Evolutionary conservation across 106 monocot species (phyloP).

Genomic region (Dendrobium nobile): DNA sequence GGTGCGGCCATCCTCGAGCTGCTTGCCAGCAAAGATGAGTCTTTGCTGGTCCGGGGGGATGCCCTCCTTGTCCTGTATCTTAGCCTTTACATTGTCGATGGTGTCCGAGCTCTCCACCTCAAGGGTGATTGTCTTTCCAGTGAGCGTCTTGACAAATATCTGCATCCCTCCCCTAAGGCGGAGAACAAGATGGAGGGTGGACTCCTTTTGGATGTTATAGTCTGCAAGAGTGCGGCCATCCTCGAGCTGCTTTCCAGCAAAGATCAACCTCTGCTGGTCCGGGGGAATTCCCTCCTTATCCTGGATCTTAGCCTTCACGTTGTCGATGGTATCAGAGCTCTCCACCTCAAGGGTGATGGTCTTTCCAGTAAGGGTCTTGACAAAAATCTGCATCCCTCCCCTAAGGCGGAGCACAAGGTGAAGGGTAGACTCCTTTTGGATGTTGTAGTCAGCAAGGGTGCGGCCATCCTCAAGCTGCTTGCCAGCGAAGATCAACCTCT

Average conservation of each 20-base stretch:
- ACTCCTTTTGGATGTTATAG: slow-evolving; percentile 61
- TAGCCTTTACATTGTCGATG: too few species aligned
- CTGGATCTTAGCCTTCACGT: slow-evolving; percentile 42
- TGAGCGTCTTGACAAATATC: neutral
- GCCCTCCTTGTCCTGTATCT: slow-evolving; percentile 30
- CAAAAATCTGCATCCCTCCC: slow-evolving; percentile 19
- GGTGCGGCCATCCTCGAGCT: slow-evolving; percentile 81
- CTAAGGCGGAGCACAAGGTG: slow-evolving; percentile 22
- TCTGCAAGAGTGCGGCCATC: slow-evolving; percentile 75
- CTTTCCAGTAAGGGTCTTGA: too few species aligned
- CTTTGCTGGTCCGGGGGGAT: slow-evolving; percentile 91
- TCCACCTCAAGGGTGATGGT: too few species aligned
- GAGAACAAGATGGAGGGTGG: slow-evolving; percentile 23
- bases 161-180: slow-evolving; percentile 25
- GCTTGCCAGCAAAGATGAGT: slow-evolving; percentile 83
- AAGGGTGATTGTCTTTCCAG: too few species aligned
- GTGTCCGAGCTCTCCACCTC: too few species aligned
- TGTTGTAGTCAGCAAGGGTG: slow-evolving; percentile 64
- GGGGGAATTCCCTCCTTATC: slow-evolving; percentile 93
- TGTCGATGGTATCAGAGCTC: too few species aligned
- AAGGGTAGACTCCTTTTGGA: slow-evolving; percentile 42
- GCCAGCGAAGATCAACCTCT: slow-evolving; percentile 76
- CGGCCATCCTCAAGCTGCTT: slow-evolving; percentile 88
- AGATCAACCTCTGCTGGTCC: slow-evolving; percentile 84
- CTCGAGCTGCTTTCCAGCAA: slow-evolving; percentile 84